Evolutionary conservation across 2,329 filamentous ascomycete genomes (phyloP).

Genomic region (Colletotrichum simmondsii): DNA sequence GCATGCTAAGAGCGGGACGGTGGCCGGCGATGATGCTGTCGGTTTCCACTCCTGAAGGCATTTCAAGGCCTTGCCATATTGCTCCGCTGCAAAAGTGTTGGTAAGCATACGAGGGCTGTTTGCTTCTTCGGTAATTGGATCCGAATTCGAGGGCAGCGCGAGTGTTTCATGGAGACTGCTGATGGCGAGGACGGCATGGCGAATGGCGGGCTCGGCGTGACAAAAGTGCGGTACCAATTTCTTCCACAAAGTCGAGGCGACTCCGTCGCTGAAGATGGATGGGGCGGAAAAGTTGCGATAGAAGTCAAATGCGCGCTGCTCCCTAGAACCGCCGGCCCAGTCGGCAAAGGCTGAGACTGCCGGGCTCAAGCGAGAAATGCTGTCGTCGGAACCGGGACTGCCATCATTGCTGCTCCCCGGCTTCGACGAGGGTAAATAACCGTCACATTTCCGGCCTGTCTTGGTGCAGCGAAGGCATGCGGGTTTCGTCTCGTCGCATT

Average conservation of each 20-base stretch:
- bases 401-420: conserved; percentile 31
- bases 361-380: conserved; percentile 19
- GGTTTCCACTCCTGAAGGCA: conserved; percentile 50
- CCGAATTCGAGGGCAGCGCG: conserved; percentile 8
- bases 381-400: conserved; percentile 30
- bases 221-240: conserved; percentile 57
- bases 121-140: not conserved
- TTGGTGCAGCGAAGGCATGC: conserved; percentile 63
- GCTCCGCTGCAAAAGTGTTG: conserved; percentile 49
- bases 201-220: conserved; percentile 55
- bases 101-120: not conserved
- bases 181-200: conserved; percentile 61
- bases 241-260: conserved; percentile 56
- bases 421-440: conserved; percentile 52
- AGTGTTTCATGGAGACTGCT: conserved; percentile 56
- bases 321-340: conserved; percentile 18
- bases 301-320: conserved; percentile 44
- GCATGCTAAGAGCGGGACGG: conserved; percentile 55
- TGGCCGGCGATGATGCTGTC: conserved; percentile 37
- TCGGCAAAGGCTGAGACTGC: conserved; percentile 10
- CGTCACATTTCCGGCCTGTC: conserved; percentile 67
- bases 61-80: conserved; percentile 61
- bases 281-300: conserved; percentile 50
- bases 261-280: conserved; percentile 49
- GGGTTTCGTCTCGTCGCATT: conserved; percentile 67